Evolutionary conservation across 257 asterid genomes (phyloP).

Genomic region (Przewalskia tangutica): DNA sequence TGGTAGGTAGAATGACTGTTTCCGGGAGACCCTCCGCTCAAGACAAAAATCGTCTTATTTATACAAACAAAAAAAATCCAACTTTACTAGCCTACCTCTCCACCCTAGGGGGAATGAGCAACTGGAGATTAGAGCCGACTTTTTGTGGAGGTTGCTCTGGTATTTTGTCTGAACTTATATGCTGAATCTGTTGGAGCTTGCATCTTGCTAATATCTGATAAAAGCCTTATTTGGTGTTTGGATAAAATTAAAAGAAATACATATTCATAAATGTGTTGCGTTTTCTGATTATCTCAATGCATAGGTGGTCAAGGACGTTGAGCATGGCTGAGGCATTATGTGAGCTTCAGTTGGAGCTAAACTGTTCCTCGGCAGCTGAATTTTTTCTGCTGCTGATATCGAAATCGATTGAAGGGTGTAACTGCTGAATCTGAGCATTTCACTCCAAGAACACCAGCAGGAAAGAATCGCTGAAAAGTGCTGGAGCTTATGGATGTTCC

Average conservation of each 20-base stretch:
- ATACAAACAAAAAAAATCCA: too few species aligned
- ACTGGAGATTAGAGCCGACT: too few species aligned
- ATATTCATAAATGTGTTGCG: background rate
- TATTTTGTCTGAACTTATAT: too few species aligned
- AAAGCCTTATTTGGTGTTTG: background rate
- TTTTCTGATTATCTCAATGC: background rate
- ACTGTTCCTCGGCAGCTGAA: slow-evolving; percentile 9
- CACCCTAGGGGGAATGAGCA: too few species aligned
- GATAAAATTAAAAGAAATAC: background rate
- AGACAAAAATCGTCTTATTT: too few species aligned
- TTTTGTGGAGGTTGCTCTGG: too few species aligned
- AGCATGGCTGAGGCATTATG: slow-evolving; percentile 78
- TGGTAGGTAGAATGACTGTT: too few species aligned
- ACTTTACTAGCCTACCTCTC: too few species aligned
- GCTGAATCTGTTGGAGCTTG: background rate
- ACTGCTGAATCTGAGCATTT: slow-evolving; percentile 14
- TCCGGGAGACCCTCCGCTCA: too few species aligned
- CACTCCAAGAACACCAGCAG: slow-evolving; percentile 50
- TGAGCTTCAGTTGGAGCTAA: slow-evolving; percentile 67
- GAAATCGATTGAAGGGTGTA: slow-evolving; percentile 11
- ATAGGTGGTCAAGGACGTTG: slow-evolving; percentile 83
- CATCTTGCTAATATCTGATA: too few species aligned
- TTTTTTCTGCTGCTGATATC: slow-evolving; percentile 7
- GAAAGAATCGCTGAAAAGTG: slow-evolving; percentile 44
- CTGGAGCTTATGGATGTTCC: slow-evolving; percentile 10